Evolutionary conservation across 2,329 filamentous ascomycete species (phyloP).

Genomic region (Fusarium pseudoanthophilum): DNA sequence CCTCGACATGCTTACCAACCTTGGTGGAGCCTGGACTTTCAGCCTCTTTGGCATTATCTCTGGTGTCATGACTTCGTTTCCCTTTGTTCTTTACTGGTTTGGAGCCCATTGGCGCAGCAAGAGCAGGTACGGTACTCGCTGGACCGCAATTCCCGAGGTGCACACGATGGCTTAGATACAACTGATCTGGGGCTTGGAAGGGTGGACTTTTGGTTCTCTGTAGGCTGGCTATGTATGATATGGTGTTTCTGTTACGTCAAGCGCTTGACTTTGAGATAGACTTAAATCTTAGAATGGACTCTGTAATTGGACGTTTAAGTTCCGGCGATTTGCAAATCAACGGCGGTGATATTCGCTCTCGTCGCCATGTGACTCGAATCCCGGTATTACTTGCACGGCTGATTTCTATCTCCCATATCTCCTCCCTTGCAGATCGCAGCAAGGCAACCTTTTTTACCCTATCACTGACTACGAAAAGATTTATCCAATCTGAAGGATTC

Average conservation of each 20-base stretch:
- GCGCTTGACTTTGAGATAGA: neutral
- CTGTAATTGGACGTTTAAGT: accelerated
- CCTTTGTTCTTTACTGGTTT: conserved; percentile 1
- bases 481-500: neutral
- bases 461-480: no score
- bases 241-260: neutral
- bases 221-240: no score
- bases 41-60: conserved; percentile 5
- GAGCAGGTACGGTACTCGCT: neutral
- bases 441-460: neutral
- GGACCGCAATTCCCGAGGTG: neutral
- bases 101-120: neutral
- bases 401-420: no score
- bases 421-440: accelerated
- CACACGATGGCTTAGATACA: neutral
- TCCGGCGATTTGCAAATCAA: neutral
- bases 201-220: accelerated
- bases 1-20: neutral
- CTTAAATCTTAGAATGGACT: neutral
- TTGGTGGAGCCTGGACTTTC: neutral
- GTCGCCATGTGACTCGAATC: no score
- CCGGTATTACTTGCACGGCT: neutral
- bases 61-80: neutral
- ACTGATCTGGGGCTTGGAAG: no score
- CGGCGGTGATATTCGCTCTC: no score